Percentiles rank a stretch among this genome's conserved stretches.
phyloP scores from a whole-genome alignment of 495 filamentous ascomycete species.

The Lasiosphaeria miniovina region DNA sequence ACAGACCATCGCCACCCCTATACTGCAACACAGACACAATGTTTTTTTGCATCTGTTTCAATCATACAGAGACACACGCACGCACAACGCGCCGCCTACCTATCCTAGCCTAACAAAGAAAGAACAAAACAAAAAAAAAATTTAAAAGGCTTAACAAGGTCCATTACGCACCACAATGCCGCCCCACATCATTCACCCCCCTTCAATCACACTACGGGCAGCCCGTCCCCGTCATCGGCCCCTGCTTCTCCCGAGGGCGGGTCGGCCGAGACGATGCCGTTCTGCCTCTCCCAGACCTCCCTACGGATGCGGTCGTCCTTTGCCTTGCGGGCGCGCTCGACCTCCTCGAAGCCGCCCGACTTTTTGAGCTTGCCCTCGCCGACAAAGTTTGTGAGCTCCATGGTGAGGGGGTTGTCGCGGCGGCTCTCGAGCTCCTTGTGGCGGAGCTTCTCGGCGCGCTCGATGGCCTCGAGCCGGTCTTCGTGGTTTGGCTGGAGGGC shows the following conservation, averaged over 20 bases:
- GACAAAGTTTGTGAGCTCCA: conserved; percentile 85
- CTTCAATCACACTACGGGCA: neutral
- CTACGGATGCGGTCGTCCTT: conserved; percentile 85
- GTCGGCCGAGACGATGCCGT: conserved; percentile 40
- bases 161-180: no score
- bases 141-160: no score
- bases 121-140: no score
- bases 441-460: conserved; percentile 83
- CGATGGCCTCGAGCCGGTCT: conserved; percentile 87
- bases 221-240: conserved; percentile 1
- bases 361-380: conserved; percentile 93
- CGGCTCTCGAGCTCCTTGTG: conserved; percentile 83
- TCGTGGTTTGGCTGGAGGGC: conserved; percentile 96
- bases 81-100: no score
- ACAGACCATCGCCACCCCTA: no score
- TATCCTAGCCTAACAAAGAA: no score
- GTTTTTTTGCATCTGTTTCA: no score
- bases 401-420: conserved; percentile 74
- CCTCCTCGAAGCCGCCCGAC: conserved; percentile 89
- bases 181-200: no score
- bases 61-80: no score
- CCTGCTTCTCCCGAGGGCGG: conserved; percentile 24
- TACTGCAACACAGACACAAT: no score
- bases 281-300: conserved; percentile 78
- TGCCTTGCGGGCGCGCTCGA: conserved; percentile 75